Evolutionary conservation across 768 basidiomycete species (phyloP).

Genomic region (Calocybe gangraenosa): DNA sequence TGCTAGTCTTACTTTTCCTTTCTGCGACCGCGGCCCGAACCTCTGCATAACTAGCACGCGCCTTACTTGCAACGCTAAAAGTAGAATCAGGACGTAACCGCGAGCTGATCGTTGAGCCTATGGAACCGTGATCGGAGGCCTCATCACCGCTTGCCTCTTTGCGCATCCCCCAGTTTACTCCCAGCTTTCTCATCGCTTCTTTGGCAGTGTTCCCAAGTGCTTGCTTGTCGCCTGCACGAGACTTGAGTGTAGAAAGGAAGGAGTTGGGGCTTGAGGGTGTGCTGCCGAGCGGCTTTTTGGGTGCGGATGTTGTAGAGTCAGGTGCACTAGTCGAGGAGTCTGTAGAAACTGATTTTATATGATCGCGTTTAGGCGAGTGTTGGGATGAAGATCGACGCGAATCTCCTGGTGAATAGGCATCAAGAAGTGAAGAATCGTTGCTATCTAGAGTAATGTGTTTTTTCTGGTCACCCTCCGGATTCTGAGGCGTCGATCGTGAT

Average conservation of each 20-base stretch:
- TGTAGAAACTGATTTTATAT: constrained; percentile 21
- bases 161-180: constrained; percentile 74
- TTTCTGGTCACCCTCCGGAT: constrained; percentile 16
- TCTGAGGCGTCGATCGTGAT: constrained; percentile 31
- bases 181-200: constrained; percentile 92
- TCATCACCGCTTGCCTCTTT: constrained; percentile 47
- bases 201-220: constrained; percentile 80
- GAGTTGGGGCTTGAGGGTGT: constrained; percentile 48
- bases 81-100: constrained; percentile 28
- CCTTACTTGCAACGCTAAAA: constrained; percentile 30
- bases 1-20: constrained; percentile 39
- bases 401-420: constrained; percentile 14
- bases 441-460: constrained; percentile 11
- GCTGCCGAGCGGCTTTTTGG: constrained; percentile 29
- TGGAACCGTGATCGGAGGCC: constrained; percentile 35
- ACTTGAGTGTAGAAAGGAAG: constrained; percentile 77
- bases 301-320: constrained; percentile 24
- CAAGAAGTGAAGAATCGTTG: constrained; percentile 10
- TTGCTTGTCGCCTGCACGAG: constrained; percentile 79
- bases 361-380: constrained; percentile 38
- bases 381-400: constrained; percentile 40
- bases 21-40: constrained; percentile 74
- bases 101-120: constrained; percentile 31
- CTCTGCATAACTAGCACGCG: constrained; percentile 64
- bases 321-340: constrained; percentile 17